A percentile compares a stretch with the other conserved stretches of the same genome.
phyloP scores from a whole-genome alignment of 2,329 filamentous ascomycete genomes.

The Penicillium oxalicum region DNA sequence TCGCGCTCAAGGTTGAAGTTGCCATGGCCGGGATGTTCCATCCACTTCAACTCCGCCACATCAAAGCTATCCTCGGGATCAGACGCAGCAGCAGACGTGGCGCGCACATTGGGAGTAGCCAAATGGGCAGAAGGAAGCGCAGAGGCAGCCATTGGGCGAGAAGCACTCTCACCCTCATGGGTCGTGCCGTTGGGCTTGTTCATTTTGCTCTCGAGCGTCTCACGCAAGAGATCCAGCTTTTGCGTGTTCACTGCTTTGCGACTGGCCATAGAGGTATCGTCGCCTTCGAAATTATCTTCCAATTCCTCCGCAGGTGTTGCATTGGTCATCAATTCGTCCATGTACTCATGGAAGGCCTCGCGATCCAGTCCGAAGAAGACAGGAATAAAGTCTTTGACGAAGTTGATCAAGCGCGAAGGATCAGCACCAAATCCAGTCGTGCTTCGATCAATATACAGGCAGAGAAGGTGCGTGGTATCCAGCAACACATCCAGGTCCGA shows the following conservation, averaged over 20 bases:
- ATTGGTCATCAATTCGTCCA: constrained; percentile 63
- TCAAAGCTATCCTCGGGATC: constrained; percentile 53
- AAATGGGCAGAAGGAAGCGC: constrained; percentile 77
- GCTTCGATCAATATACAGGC: constrained; percentile 44
- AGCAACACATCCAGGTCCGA: constrained; percentile 62
- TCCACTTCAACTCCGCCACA: constrained; percentile 52
- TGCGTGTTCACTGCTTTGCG: constrained; percentile 61
- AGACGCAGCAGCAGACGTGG: constrained; percentile 30
- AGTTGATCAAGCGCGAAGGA: constrained; percentile 66
- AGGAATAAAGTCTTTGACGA: constrained; percentile 70
- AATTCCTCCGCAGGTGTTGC: constrained; percentile 70
- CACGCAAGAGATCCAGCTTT: constrained; percentile 71
- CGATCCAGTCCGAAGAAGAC: constrained; percentile 70
- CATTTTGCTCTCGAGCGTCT: constrained; percentile 73
- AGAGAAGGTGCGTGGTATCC: constrained; percentile 45
- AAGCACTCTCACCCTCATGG: constrained; percentile 56
- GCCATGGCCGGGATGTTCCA: constrained; percentile 51
- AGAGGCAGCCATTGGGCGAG: neutral
- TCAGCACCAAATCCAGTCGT: constrained; percentile 52
- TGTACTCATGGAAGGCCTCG: constrained; percentile 60
- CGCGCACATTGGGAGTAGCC: constrained; percentile 69
- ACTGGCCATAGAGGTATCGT: constrained; percentile 63
- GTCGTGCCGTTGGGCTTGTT: constrained; percentile 64
- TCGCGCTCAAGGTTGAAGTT: constrained; percentile 56
- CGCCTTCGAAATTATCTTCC: constrained; percentile 61